phyloP scores from a whole-genome alignment of 75 land plant genomes.

The Azolla pinnata region DNA sequence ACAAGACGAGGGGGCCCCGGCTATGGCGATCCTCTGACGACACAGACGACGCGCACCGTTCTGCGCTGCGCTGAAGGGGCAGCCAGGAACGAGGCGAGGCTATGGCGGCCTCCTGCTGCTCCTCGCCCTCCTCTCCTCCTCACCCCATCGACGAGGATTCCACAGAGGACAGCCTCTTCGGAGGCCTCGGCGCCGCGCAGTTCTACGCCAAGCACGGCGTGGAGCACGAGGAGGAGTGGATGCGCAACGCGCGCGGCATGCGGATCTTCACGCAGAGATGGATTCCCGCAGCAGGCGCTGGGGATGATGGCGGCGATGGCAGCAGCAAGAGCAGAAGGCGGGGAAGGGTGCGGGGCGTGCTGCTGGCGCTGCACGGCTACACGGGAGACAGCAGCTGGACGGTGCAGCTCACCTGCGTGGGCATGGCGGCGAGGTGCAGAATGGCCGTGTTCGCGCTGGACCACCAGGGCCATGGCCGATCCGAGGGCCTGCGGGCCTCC shows the following conservation, averaged over 20 bases:
- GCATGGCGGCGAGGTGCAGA: slow-evolving; percentile 61
- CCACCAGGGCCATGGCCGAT: slow-evolving; percentile 94
- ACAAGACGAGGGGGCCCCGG: too few relatives aligned
- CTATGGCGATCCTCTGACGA: too few relatives aligned
- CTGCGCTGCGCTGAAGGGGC: too few relatives aligned
- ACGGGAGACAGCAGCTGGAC: slow-evolving; percentile 86
- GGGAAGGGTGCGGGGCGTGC: slow-evolving; percentile 42
- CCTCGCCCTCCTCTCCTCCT: too few relatives aligned
- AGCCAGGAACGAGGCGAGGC: too few relatives aligned
- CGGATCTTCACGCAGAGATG: slow-evolving; percentile 78
- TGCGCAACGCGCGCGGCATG: slow-evolving; percentile 60
- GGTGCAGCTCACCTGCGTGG: slow-evolving; percentile 72
- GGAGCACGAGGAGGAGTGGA: slow-evolving; percentile 37
- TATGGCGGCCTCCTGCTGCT: too few relatives aligned
- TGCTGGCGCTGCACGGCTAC: slow-evolving; percentile 77
- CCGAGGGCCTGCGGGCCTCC: slow-evolving; percentile 67
- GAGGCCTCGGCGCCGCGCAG: slow-evolving; percentile 33
- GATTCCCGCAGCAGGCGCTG: slow-evolving; percentile 29
- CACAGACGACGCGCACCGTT: too few relatives aligned
- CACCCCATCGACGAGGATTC: slow-evolving; percentile 76
- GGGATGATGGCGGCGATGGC: slow-evolving; percentile 13
- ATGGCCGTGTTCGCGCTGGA: slow-evolving; percentile 72
- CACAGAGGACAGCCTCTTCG: slow-evolving; percentile 57
- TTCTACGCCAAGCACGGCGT: slow-evolving; percentile 80
- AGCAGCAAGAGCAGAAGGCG: background rate